phyloP scores from a whole-genome alignment of 2,329 filamentous ascomycete genomes.

The Penicillium expansum region DNA sequence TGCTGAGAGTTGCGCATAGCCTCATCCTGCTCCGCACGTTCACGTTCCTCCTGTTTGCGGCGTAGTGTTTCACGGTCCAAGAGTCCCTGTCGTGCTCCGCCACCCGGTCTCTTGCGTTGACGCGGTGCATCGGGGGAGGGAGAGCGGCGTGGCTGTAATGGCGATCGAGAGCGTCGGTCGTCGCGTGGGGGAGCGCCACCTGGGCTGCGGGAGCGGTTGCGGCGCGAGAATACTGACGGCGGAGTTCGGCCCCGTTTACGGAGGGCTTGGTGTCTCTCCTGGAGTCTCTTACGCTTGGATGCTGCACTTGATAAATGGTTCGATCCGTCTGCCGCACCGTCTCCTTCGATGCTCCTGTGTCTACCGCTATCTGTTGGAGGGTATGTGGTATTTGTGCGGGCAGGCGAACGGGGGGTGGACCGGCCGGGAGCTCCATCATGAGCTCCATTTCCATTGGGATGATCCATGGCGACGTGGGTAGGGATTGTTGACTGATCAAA shows the following conservation, averaged over 20 bases:
- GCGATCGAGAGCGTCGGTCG: slow-evolving; percentile 41
- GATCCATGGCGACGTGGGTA: slow-evolving; percentile 1
- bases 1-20: slow-evolving; percentile 37
- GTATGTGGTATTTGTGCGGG: not conserved
- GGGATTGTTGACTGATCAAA: not conserved
- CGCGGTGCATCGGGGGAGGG: slow-evolving; percentile 41
- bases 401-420: not conserved
- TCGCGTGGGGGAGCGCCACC: slow-evolving; percentile 22
- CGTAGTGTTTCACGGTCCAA: slow-evolving; percentile 40
- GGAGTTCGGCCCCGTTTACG: slow-evolving; percentile 38
- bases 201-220: slow-evolving; percentile 34
- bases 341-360: slow-evolving; percentile 24
- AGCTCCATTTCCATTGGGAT: not conserved
- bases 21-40: slow-evolving; percentile 42
- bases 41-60: slow-evolving; percentile 45
- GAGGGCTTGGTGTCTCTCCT: slow-evolving; percentile 39
- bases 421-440: not conserved
- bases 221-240: slow-evolving; percentile 42
- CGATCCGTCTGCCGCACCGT: slow-evolving; percentile 20
- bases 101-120: slow-evolving; percentile 48
- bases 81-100: slow-evolving; percentile 42
- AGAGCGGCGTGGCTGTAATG: slow-evolving; percentile 42
- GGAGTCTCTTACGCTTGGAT: slow-evolving; percentile 40
- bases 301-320: slow-evolving; percentile 28
- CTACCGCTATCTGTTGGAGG: slow-evolving; percentile 1